These are phyloP conservation scores for Tetradesmus obliquus DNA, from an alignment of 139 green algal species.

Conservation along the genomic window DNA sequence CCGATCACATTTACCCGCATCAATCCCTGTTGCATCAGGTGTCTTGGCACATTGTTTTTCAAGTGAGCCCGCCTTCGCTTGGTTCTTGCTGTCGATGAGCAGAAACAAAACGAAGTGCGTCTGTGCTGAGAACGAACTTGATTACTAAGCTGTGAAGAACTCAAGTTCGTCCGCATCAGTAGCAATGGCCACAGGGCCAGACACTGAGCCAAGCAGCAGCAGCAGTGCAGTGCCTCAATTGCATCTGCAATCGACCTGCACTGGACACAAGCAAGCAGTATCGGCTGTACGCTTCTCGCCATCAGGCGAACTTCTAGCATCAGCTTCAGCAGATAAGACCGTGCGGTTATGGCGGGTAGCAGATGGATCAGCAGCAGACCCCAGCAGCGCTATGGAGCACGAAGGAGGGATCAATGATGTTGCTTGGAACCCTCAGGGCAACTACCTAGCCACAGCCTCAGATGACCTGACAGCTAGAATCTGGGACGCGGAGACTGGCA, in stretches of 20 bases:
- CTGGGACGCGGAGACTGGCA: constrained; percentile 67
- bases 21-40: not conserved
- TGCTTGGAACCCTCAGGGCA: constrained; percentile 74
- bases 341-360: constrained; percentile 75
- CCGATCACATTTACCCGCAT: not conserved
- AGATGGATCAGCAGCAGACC: constrained; percentile 52
- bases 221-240: not conserved
- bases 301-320: constrained; percentile 62
- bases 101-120: not conserved
- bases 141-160: too few species aligned
- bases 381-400: constrained; percentile 52
- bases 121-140: too few species aligned
- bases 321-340: constrained; percentile 77
- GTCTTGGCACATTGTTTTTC: not conserved
- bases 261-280: constrained; percentile 35
- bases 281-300: constrained; percentile 26
- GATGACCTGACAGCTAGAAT: constrained; percentile 78
- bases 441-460: constrained; percentile 71
- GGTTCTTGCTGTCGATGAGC: not conserved
- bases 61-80: not conserved
- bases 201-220: not conserved
- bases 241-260: constrained; percentile 18
- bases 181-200: constrained; percentile 5
- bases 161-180: not conserved
- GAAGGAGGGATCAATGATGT: constrained; percentile 83